Evolutionary conservation across 495 filamentous ascomycete species (phyloP), one percentile per base, ranked within the genome.

Genomic region (Astrothelium subdiscretum): DNA sequence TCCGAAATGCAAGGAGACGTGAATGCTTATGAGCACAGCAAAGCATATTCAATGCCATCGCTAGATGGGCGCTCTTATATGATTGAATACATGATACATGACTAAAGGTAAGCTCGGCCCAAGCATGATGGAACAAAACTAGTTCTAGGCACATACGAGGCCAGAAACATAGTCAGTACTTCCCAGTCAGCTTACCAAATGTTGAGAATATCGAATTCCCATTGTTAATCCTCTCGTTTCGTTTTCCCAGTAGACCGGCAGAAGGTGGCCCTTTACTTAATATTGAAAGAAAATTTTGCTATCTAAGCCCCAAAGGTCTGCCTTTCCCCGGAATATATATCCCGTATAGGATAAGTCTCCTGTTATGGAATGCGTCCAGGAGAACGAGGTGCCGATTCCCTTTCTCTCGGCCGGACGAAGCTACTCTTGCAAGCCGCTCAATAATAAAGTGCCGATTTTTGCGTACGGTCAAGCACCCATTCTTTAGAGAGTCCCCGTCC

Each of bases 371-470:
- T 1, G 86, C 69, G 66, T 87, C 85, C 3, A 76, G 64, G 51
- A 87, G 82, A 32, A 80, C 74, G 60, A 87, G 85, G 59, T 81
- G 76, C 62, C 86, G 85, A 51, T 74, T 78, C n/a, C 69, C 69
- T 20, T 51, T 62, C 54, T 80, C 78, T 0, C 82, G 79, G n/a
- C 69, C 73, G 2, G 81, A 83, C 58, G 73, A 79, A 2, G 69
- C 73, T 2, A 86, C 83, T 27, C 80, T 71, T 8, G 83, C 84
- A 66, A 79, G 86, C 2, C 87, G 66, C 68, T 87, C 85, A 44
- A 86, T 75, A 0, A 83, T 63, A 15, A 77, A 75, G 54, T 78
- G 73, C 51, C 79, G 77, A 2, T 74, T 64, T 48, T 72, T 70
- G 32, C 72, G 70, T 5, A 68, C 70, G 52, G 76, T 78, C 44